Evolutionary conservation across 2,329 filamentous ascomycete genomes (phyloP).

Genomic region (Penicillium hesseltinei): DNA sequence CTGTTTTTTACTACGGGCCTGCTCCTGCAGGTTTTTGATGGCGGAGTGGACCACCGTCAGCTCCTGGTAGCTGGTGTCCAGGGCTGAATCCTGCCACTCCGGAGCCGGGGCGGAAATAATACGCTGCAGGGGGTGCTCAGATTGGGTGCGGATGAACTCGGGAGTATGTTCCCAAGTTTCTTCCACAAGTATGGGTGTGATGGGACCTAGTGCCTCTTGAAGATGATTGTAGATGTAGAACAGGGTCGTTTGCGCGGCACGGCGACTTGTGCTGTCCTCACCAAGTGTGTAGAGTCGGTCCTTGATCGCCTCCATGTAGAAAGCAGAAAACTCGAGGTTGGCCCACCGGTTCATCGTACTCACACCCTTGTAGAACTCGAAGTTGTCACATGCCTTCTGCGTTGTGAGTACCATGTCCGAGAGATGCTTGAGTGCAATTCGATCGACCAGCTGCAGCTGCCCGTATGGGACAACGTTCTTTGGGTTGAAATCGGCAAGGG

Average conservation of each 20-base stretch:
- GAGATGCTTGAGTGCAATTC: conserved; percentile 75
- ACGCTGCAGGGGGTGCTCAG: conserved; percentile 47
- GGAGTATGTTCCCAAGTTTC: conserved; percentile 83
- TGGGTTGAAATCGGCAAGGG: conserved; percentile 58
- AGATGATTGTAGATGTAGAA: conserved; percentile 67
- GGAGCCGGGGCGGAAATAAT: conserved; percentile 30
- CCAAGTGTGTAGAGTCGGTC: conserved; percentile 86
- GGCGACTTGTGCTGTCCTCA: conserved; percentile 60
- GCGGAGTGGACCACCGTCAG: conserved; percentile 57
- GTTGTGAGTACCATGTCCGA: conserved; percentile 64
- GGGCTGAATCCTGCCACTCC: conserved; percentile 44
- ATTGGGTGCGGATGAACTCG: conserved; percentile 56
- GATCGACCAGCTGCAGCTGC: conserved; percentile 62
- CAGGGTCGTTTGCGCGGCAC: conserved; percentile 57
- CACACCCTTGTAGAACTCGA: conserved; percentile 80
- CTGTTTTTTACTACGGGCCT: conserved; percentile 66
- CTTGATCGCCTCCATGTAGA: conserved; percentile 91
- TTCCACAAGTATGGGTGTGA: conserved; percentile 80
- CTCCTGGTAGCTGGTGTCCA: conserved; percentile 48
- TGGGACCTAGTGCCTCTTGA: conserved; percentile 73
- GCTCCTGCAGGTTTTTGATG: conserved; percentile 74
- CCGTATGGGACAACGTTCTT: conserved; percentile 39
- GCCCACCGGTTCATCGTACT: conserved; percentile 76
- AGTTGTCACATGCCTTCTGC: conserved; percentile 62
- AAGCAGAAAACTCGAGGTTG: conserved; percentile 78